phyloP scores from a whole-genome alignment of 352 stramenopile species.

The Achlya hypogyna region DNA sequence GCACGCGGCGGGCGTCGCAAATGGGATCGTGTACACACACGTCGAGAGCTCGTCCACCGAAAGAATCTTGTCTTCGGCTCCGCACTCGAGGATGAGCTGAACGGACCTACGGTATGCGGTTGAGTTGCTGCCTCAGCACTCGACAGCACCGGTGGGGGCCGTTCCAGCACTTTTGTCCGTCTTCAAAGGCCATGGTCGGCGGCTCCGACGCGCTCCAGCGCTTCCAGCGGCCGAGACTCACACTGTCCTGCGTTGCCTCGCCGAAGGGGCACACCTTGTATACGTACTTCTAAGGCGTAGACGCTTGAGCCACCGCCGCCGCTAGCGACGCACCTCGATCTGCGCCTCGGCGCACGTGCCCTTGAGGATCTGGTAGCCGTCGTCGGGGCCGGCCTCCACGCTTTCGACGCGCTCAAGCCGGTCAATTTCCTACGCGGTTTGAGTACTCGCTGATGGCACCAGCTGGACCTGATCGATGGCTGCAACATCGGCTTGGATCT shows the following conservation, averaged over 20 bases:
- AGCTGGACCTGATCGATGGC: not conserved
- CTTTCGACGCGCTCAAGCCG: not conserved
- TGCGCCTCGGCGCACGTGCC: constrained; percentile 24
- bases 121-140: not conserved
- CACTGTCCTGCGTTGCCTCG: constrained; percentile 67
- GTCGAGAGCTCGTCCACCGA: constrained; percentile 85
- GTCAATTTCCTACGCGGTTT: constrained; percentile 10
- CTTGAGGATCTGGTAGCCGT: constrained; percentile 16
- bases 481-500: constrained; percentile 55
- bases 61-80: constrained; percentile 57
- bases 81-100: constrained; percentile 71
- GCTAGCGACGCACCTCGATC: constrained; percentile 30
- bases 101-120: constrained; percentile 27
- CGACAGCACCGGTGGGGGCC: constrained; percentile 40
- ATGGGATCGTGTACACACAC: constrained; percentile 82
- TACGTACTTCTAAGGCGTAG: constrained; percentile 27
- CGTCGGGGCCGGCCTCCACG: not conserved
- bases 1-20: constrained; percentile 62
- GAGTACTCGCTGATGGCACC: not conserved
- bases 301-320: constrained; percentile 15
- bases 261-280: constrained; percentile 59
- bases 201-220: constrained; percentile 24
- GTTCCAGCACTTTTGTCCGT: constrained; percentile 82
- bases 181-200: constrained; percentile 56
- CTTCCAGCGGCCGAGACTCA: constrained; percentile 67